Conservation (phyloP, 2,329 filamentous ascomycete species). For the Fusarium stilboides region DNA sequence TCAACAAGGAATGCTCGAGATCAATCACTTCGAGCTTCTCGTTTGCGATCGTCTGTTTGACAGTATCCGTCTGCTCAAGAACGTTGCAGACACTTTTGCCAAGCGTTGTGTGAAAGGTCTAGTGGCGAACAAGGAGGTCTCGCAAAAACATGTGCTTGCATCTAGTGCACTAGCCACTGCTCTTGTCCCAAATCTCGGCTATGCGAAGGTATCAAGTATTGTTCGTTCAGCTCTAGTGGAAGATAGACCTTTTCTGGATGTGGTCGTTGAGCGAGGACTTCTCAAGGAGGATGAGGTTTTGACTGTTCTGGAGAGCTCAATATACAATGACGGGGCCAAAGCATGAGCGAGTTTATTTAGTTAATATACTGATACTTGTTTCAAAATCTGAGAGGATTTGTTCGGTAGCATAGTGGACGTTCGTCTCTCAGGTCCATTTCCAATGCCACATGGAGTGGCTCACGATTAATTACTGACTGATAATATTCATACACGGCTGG, state of each 20-base stretch:
- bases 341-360: too few species aligned
- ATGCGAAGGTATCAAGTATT: conserved; percentile 13
- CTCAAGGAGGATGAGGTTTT: conserved; percentile 12
- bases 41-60: conserved; percentile 11
- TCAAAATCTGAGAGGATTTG: too few species aligned
- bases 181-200: conserved; percentile 12
- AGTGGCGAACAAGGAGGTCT: conserved; percentile 9
- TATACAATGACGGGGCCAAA: not conserved
- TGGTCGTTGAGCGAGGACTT: conserved; percentile 11
- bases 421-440: too few species aligned
- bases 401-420: too few species aligned
- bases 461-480: too few species aligned
- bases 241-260: conserved; percentile 4
- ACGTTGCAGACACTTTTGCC: conserved; percentile 1
- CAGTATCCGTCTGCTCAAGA: conserved; percentile 3
- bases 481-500: too few species aligned
- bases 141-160: conserved; percentile 9
- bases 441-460: too few species aligned
- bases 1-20: conserved; percentile 12
- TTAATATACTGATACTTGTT: too few species aligned
- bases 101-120: conserved; percentile 15
- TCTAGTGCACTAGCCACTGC: conserved; percentile 18
- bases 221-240: conserved; percentile 9
- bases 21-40: conserved; percentile 12
- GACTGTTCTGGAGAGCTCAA: conserved; percentile 1